Conservation (phyloP, 352 stramenopile species). For the Globisporangium yorkense region DNA sequence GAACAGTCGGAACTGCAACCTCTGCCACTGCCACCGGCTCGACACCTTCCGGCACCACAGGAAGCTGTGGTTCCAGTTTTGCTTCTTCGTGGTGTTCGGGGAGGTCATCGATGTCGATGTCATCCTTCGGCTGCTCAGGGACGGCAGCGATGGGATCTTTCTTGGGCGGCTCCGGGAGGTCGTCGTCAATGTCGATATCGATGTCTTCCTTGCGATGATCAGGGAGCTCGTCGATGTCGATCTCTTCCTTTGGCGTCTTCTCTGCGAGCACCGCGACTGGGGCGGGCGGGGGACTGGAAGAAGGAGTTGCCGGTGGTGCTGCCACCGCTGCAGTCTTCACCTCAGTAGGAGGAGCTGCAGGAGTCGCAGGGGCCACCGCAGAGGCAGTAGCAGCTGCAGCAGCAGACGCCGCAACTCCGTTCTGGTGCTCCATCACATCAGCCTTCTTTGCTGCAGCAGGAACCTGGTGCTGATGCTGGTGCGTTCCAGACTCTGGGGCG, state of each 20-base stretch:
- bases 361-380: background rate
- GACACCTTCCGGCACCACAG: background rate
- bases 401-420: conserved; percentile 1
- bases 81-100: conserved; percentile 5
- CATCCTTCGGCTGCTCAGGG: background rate
- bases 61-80: background rate
- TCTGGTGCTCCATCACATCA: conserved; percentile 8
- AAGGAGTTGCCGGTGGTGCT: background rate
- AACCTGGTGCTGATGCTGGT: background rate
- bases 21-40: background rate
- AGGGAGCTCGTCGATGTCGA: conserved; percentile 1
- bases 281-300: background rate
- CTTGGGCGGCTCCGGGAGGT: background rate
- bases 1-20: conserved; percentile 13
- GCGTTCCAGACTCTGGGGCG: conserved; percentile 28
- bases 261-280: background rate
- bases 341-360: background rate
- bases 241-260: background rate
- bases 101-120: conserved; percentile 1
- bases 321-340: background rate
- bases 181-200: conserved; percentile 1
- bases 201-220: background rate
- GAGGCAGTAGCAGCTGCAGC: background rate
- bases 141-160: background rate
- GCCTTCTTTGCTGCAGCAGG: conserved; percentile 5